Percentiles rank a stretch among this genome's conserved stretches.
Evolutionary conservation across 495 filamentous ascomycete genomes (phyloP).

Genomic region (Aspergillus olivimuriae): DNA sequence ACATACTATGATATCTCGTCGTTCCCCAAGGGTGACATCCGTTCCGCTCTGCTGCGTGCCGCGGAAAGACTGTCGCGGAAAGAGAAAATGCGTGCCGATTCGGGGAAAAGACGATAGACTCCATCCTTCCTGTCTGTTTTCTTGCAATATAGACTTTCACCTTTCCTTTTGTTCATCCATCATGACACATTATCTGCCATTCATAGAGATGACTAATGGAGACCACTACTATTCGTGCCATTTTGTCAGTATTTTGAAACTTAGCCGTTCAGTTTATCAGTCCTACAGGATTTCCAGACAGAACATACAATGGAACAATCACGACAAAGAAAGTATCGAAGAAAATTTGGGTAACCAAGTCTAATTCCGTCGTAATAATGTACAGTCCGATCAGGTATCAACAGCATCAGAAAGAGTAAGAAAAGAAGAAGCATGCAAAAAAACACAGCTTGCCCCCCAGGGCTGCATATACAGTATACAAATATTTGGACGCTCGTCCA

Average conservation of each 20-base stretch:
- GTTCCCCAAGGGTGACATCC: conserved; percentile 84
- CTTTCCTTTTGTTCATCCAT: conserved; percentile 8
- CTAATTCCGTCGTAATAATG: conserved; percentile 11
- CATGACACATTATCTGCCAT: no score
- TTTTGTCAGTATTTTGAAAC: no score
- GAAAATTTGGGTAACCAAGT: not conserved
- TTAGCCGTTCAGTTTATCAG: no score
- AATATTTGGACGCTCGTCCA: no score
- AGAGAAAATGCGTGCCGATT: conserved; percentile 52
- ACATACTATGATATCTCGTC: conserved; percentile 82
- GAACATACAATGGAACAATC: not conserved
- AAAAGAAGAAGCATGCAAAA: conserved; percentile 1
- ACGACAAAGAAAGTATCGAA: not conserved
- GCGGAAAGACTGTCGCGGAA: conserved; percentile 68
- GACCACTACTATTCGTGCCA: no score
- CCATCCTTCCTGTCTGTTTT: conserved; percentile 6
- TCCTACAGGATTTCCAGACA: not conserved
- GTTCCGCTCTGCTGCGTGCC: conserved; percentile 64
- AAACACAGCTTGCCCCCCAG: not conserved
- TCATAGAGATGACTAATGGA: no score
- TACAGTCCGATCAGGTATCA: conserved; percentile 13
- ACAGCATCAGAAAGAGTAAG: conserved; percentile 1
- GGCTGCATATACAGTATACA: not conserved
- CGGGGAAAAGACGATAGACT: conserved; percentile 24
- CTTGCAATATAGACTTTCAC: conserved; percentile 5